These are phyloP conservation scores for Gaultheria prostrata DNA, from an alignment of 148 eudicot species.

Conservation along the genomic window DNA sequence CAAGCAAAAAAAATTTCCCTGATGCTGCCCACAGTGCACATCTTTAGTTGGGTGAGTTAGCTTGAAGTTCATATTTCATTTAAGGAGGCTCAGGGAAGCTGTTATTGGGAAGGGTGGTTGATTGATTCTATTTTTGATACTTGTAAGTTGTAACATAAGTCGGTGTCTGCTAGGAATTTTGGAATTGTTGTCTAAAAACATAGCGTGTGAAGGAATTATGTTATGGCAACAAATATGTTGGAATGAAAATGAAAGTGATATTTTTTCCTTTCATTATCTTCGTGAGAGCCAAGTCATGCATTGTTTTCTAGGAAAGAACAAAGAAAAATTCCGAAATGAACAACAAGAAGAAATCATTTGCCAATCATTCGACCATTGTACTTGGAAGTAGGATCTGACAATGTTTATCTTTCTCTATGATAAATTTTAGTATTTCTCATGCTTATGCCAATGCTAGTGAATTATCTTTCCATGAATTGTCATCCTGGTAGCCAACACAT, in stretches of 20 bases:
- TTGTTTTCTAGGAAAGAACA: neutral
- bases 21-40: neutral
- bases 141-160: neutral
- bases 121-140: neutral
- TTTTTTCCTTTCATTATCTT: neutral
- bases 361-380: conserved; percentile 11
- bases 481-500: neutral
- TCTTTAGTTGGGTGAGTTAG: neutral
- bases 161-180: neutral
- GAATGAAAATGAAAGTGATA: neutral
- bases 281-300: neutral
- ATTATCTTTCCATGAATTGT: neutral
- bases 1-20: neutral
- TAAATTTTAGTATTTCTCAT: neutral
- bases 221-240: neutral
- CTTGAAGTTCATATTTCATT: neutral
- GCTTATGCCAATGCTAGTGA: neutral
- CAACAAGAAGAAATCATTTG: neutral
- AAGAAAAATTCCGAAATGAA: neutral
- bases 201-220: too few species aligned
- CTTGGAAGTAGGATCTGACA: neutral
- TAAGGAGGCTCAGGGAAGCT: neutral
- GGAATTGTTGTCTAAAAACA: neutral
- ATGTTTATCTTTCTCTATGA: neutral
- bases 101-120: conserved; percentile 2